Conservation (phyloP, 805 yeast species). For the Metschnikowia rubicola region DNA sequence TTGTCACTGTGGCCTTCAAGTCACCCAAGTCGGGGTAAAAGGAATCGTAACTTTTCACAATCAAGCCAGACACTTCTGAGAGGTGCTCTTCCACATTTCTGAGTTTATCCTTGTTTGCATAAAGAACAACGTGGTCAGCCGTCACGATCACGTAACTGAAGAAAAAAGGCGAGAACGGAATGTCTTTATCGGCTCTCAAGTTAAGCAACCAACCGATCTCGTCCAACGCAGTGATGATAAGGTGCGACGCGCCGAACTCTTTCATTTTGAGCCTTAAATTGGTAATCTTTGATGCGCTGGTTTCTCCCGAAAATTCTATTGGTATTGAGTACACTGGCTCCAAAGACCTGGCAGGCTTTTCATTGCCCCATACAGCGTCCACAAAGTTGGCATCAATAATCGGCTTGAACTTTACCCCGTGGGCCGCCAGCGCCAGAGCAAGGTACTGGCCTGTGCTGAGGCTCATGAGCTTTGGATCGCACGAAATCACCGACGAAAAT, state of each 20-base stretch:
- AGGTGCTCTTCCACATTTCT: conserved; percentile 30
- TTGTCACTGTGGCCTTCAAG: conserved; percentile 20
- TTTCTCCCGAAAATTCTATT: conserved; percentile 33
- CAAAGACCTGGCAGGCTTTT: conserved; percentile 31
- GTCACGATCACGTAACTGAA: conserved; percentile 55
- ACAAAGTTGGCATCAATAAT: conserved; percentile 29
- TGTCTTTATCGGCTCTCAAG: conserved; percentile 71
- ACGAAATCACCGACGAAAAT: conserved; percentile 58
- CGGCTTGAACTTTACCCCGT: conserved; percentile 30
- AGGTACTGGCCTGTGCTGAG: conserved; percentile 44
- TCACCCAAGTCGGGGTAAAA: conserved; percentile 55
- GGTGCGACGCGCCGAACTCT: conserved; percentile 22
- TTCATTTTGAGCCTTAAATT: conserved; percentile 31
- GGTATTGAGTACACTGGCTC: conserved; percentile 32
- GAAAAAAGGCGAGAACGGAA: conserved; percentile 84
- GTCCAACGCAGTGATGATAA: conserved; percentile 72
- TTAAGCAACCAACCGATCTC: conserved; percentile 91
- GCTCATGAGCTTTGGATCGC: conserved; percentile 76
- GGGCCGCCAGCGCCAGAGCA: conserved; percentile 21
- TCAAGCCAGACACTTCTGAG: conserved; percentile 23
- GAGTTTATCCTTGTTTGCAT: conserved; percentile 48
- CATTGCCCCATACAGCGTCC: conserved; percentile 37
- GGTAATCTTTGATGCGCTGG: conserved; percentile 27
- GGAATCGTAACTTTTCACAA: conserved; percentile 49
- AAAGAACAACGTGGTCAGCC: conserved; percentile 42